Evolutionary conservation across 257 asterid genomes (phyloP).

Genomic region (Paraleonurus japonicus): DNA sequence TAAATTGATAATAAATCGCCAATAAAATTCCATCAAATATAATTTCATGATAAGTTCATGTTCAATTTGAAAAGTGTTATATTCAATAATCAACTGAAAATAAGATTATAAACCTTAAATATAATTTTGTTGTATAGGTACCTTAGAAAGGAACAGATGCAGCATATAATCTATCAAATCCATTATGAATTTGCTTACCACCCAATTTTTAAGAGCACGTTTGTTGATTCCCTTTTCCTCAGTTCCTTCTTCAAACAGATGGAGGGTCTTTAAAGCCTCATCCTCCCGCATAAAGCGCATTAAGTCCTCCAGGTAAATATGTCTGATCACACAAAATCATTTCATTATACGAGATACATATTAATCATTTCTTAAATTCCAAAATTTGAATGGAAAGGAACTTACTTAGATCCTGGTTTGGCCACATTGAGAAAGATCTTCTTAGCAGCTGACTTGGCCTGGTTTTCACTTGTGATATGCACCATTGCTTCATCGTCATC

Average conservation of each 20-base stretch:
- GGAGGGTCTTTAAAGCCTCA: slow-evolving; percentile 65
- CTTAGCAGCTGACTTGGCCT: slow-evolving; percentile 81
- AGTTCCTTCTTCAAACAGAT: slow-evolving; percentile 64
- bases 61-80: background rate
- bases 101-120: background rate
- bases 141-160: background rate
- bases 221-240: slow-evolving; percentile 81
- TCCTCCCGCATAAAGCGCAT: slow-evolving; percentile 84
- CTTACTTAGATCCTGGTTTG: slow-evolving; percentile 61
- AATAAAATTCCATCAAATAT: background rate
- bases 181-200: slow-evolving; percentile 61
- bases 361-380: slow-evolving; percentile 48
- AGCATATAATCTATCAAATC: background rate
- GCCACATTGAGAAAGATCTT: slow-evolving; percentile 82
- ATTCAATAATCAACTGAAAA: background rate
- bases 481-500: slow-evolving; percentile 64
- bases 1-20: background rate
- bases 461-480: slow-evolving; percentile 69
- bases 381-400: background rate
- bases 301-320: slow-evolving; percentile 62
- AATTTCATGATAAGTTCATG: background rate
- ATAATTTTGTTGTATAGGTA: background rate
- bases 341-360: background rate
- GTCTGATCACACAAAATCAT: slow-evolving; percentile 39
- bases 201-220: slow-evolving; percentile 80